Evolutionary conservation across 2,329 filamentous ascomycete species (phyloP), one percentile per base, ranked within the genome.

Genomic region (Pseudogymnoascus sp.): DNA sequence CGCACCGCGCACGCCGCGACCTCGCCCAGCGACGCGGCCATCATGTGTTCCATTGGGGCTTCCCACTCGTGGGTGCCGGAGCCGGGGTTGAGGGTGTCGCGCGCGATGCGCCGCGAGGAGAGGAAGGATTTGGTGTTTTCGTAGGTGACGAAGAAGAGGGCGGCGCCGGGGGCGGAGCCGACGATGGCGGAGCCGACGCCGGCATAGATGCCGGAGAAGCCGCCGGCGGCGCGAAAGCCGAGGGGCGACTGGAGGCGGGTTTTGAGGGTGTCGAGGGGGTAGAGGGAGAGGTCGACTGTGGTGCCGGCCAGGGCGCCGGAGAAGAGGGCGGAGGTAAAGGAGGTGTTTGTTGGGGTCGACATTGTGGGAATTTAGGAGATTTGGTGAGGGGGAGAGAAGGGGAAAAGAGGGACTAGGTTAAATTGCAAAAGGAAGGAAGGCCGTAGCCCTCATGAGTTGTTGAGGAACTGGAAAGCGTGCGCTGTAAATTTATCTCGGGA

Each of bases 251-350:
- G 94, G 5, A 99, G 89, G 13, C 94, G 91, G 41, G 95, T 99
- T 77, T 99, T 99, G 71, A 99, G 86, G 0, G 94, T 99, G 81
- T 99, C 95, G 79, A 99, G 90, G 0, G 94, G 94, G 78, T 89
- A 99, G 71, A 99, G 89, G 60, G 91, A 91, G 69, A 96, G 86
- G 82, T 99, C 94, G 74, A 97, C 94, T 12, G 92, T 95, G 55
- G 94, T 94, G 71, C 94, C 94, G 66, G 94, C 94, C 66, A 96
- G 78, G 70, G 86, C 94, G 73, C 94, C 94, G 67, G 94, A 90
- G 79, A 86, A 72, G 68, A 86, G 82, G 69, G 83, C 82, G 23
- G 81, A 79, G 59, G 79, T 78, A 76, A 84, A 85, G 68, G 77
- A 71, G 35, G 76, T 75, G 67, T 67, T 69, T 64, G 59, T 59